These are phyloP conservation scores for Saccharomycopsis vini DNA, from an alignment of 805 yeast species.

Conservation along the genomic window DNA sequence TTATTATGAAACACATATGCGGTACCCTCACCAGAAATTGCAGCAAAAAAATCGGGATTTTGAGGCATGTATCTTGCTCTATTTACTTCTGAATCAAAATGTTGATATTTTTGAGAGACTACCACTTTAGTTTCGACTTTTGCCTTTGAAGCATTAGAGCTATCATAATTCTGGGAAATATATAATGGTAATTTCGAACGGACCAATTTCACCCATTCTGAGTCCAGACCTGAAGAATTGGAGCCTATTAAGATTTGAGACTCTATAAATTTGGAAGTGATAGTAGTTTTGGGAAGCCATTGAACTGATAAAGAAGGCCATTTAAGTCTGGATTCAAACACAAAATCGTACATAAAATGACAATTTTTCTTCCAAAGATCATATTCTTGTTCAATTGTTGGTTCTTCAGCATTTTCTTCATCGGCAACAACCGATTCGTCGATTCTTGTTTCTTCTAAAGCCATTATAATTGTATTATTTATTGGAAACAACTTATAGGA, in stretches of 20 bases:
- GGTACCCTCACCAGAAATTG: slow-evolving; percentile 61
- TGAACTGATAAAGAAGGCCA: slow-evolving; percentile 81
- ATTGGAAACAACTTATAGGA: too few relatives aligned
- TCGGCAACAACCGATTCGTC: neutral
- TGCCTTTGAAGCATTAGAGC: slow-evolving; percentile 16
- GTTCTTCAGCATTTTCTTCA: slow-evolving; percentile 17
- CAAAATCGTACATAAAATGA: slow-evolving; percentile 74
- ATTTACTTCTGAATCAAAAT: slow-evolving; percentile 52
- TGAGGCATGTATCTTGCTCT: slow-evolving; percentile 67
- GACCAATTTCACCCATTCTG: slow-evolving; percentile 58
- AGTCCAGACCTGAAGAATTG: slow-evolving; percentile 63
- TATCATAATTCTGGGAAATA: slow-evolving; percentile 19
- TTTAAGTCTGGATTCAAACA: slow-evolving; percentile 66
- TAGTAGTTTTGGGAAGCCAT: slow-evolving; percentile 50
- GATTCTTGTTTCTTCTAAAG: neutral
- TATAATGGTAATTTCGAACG: slow-evolving; percentile 45
- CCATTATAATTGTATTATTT: neutral
- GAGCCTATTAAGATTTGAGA: slow-evolving; percentile 60
- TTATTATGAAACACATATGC: slow-evolving; percentile 37
- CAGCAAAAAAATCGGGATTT: slow-evolving; percentile 43
- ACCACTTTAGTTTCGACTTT: slow-evolving; percentile 43
- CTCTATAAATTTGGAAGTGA: slow-evolving; percentile 27
- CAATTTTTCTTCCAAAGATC: slow-evolving; percentile 76
- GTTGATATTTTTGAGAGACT: slow-evolving; percentile 51
- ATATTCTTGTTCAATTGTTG: slow-evolving; percentile 46